Evolutionary conservation across 2,329 filamentous ascomycete species (phyloP).

Genomic region (Triangularia setosa): DNA sequence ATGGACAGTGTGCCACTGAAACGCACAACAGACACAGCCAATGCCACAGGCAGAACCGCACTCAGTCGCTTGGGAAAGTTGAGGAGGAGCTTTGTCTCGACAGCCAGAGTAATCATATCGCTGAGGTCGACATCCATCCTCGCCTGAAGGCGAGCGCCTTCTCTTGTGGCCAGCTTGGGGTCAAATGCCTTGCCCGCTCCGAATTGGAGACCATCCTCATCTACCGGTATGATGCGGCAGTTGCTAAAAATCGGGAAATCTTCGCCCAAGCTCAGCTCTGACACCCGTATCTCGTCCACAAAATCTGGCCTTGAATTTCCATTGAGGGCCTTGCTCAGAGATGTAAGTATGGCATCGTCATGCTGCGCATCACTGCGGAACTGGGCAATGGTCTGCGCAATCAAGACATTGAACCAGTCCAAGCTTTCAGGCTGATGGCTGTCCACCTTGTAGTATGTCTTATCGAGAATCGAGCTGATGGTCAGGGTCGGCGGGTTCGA

Average conservation of each 20-base stretch:
- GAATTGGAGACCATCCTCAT: constrained; percentile 67
- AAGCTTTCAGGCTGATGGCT: constrained; percentile 94
- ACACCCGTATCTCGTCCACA: constrained; percentile 88
- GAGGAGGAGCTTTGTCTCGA: constrained; percentile 89
- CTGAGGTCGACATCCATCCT: constrained; percentile 95
- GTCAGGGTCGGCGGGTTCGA: constrained; percentile 68
- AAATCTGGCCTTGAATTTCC: constrained; percentile 84
- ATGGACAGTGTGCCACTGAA: constrained; percentile 94
- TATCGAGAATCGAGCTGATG: constrained; percentile 89
- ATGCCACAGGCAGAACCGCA: constrained; percentile 84
- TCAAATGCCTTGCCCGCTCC: constrained; percentile 49
- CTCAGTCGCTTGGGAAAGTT: constrained; percentile 92
- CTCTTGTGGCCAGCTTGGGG: constrained; percentile 48
- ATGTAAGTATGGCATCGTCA: constrained; percentile 83
- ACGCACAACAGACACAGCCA: constrained; percentile 85
- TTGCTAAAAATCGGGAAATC: constrained; percentile 99
- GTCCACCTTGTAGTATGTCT: constrained; percentile 96
- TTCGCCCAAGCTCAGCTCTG: constrained; percentile 88
- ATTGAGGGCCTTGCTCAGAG: constrained; percentile 81
- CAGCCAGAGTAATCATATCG: constrained; percentile 89
- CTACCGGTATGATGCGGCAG: constrained; percentile 88
- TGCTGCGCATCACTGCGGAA: constrained; percentile 88
- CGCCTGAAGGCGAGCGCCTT: constrained; percentile 79
- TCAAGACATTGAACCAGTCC: constrained; percentile 98
- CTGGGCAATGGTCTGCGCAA: constrained; percentile 95